Evolutionary conservation across 495 filamentous ascomycete species (phyloP).

Genomic region (Trichoderma asperelloides): DNA sequence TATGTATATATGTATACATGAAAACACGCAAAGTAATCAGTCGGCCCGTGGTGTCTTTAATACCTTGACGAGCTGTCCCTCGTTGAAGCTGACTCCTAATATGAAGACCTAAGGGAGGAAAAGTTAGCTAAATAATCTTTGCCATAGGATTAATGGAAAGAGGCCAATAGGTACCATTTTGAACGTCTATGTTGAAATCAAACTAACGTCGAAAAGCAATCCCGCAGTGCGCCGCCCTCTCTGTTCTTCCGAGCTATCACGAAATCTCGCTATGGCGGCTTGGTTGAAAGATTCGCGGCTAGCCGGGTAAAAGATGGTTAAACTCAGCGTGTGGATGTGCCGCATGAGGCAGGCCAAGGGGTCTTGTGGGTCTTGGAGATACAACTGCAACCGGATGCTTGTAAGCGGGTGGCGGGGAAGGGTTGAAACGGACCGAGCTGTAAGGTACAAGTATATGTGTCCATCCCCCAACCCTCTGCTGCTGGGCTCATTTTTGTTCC

Average conservation of each 20-base stretch:
- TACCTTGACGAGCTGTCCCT: constrained; percentile 73
- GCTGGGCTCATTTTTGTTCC: neutral
- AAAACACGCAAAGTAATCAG: neutral
- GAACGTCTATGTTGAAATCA: neutral
- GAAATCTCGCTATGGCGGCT: neutral
- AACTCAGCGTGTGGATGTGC: neutral
- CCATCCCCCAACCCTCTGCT: neutral
- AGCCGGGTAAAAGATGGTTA: neutral
- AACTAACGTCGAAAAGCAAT: neutral
- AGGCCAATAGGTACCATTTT: neutral
- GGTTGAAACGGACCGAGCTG: neutral
- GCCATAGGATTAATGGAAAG: too few species aligned
- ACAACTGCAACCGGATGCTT: neutral
- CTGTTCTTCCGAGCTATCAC: neutral
- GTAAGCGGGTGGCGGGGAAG: constrained; percentile 6
- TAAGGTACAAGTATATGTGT: neutral
- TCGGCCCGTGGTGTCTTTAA: constrained; percentile 11
- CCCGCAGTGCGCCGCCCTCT: neutral
- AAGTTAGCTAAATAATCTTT: neutral
- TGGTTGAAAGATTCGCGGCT: neutral
- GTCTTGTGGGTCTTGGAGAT: neutral
- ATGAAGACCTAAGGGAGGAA: constrained; percentile 59
- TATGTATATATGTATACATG: neutral
- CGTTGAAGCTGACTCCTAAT: constrained; percentile 75
- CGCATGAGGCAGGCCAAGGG: neutral